A percentile compares a stretch with the other conserved stretches of the same genome.
Conservation (phyloP, 352 stramenopile species). For the Phytophthora aleatoria region DNA sequence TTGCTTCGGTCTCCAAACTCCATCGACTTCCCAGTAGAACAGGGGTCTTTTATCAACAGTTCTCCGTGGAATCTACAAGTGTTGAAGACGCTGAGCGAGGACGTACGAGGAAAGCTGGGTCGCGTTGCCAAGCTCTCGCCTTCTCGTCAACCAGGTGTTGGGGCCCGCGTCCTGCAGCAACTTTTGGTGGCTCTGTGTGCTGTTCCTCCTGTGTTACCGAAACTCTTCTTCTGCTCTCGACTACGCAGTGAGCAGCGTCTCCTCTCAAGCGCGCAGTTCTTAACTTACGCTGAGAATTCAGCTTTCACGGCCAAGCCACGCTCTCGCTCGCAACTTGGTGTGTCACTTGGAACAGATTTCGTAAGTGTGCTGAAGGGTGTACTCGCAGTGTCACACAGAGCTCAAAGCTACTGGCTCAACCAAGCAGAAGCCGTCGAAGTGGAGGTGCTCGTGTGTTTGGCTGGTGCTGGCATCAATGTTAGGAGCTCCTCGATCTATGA, state of each 20-base stretch:
- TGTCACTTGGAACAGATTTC: constrained; percentile 56
- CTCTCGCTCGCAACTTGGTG: constrained; percentile 52
- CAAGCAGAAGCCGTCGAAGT: constrained; percentile 26
- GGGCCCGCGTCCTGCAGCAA: constrained; percentile 45
- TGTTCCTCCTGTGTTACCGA: constrained; percentile 35
- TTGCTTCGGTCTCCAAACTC: constrained; percentile 27
- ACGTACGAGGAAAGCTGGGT: constrained; percentile 30
- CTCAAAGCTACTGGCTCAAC: constrained; percentile 25
- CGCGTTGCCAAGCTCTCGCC: constrained; percentile 30
- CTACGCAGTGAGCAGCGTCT: constrained; percentile 28
- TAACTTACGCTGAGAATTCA: constrained; percentile 49
- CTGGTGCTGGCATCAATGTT: constrained; percentile 9
- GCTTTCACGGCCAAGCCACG: constrained; percentile 53
- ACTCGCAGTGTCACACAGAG: constrained; percentile 21
- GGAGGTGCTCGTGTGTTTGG: constrained; percentile 39
- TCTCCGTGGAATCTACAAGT: constrained; percentile 24
- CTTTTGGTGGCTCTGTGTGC: constrained; percentile 37
- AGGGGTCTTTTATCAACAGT: neutral
- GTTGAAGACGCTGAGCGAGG: constrained; percentile 18
- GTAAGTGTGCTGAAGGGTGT: constrained; percentile 52
- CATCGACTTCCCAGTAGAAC: constrained; percentile 23
- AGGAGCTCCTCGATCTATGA: constrained; percentile 24
- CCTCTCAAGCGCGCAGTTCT: constrained; percentile 46
- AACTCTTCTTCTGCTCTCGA: constrained; percentile 51
- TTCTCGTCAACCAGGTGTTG: constrained; percentile 23